These are phyloP conservation scores for Ilex paraguariensis DNA, from an alignment of 305 asterid genomes.

Conservation along the genomic window DNA sequence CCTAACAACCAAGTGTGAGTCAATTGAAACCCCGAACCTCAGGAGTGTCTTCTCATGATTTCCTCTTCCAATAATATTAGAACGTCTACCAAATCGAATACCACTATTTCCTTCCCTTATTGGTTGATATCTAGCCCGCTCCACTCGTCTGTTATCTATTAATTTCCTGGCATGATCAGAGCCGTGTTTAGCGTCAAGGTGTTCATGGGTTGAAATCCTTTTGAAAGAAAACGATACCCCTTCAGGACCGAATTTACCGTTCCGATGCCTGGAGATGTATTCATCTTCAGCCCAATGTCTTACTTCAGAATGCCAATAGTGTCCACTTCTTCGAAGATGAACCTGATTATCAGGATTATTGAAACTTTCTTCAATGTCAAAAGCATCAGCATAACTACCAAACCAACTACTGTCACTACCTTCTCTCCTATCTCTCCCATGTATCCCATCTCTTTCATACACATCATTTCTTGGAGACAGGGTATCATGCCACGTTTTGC, in stretches of 20 bases:
- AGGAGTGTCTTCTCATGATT: conserved; percentile 24
- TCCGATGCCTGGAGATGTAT: conserved; percentile 21
- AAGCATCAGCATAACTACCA: conserved; percentile 17
- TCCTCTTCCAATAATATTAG: conserved; percentile 22
- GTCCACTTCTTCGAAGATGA: conserved; percentile 24
- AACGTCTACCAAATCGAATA: conserved; percentile 27
- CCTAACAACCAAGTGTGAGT: conserved; percentile 29
- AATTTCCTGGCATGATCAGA: conserved; percentile 21
- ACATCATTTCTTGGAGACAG: conserved; percentile 15
- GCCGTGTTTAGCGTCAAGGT: conserved; percentile 28
- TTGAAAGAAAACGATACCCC: conserved; percentile 25
- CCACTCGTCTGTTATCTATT: conserved; percentile 27
- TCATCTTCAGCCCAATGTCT: conserved; percentile 27
- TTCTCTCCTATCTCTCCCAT: conserved; percentile 21
- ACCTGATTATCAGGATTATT: conserved; percentile 22
- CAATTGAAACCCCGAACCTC: conserved; percentile 40
- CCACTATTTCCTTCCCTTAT: conserved; percentile 22
- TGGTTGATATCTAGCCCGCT: conserved; percentile 17
- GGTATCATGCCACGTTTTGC: conserved; percentile 17
- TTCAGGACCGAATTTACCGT: conserved; percentile 19
- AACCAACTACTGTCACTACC: conserved; percentile 21
- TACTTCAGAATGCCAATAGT: conserved; percentile 26
- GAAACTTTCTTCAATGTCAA: conserved; percentile 17
- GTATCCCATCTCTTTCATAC: conserved; percentile 19
- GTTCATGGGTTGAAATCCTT: conserved; percentile 20